Evolutionary conservation across 371 early-diverging fungal species (phyloP).

Genomic region (Conidiobolus incongruus): DNA sequence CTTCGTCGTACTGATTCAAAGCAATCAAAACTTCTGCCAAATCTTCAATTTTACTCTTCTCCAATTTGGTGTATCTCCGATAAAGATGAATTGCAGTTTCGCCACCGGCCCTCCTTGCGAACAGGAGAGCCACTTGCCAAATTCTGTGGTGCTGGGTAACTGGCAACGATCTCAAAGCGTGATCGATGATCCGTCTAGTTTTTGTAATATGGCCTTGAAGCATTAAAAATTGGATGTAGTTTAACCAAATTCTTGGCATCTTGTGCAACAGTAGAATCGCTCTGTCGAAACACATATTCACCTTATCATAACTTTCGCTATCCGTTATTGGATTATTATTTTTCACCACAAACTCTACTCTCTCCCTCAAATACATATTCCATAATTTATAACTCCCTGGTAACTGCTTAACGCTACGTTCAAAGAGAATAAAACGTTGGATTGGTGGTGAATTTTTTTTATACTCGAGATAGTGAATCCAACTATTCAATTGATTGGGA

Average conservation of each 20-base stretch:
- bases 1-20: conserved; percentile 54
- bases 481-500: conserved; percentile 54
- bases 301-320: conserved; percentile 28
- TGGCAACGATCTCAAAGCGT: conserved; percentile 73
- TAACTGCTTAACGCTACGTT: conserved; percentile 64
- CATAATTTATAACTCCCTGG: conserved; percentile 93
- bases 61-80: conserved; percentile 58
- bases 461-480: conserved; percentile 82
- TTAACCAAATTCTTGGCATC: conserved; percentile 70
- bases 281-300: conserved; percentile 62
- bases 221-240: conserved; percentile 44
- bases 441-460: conserved; percentile 25
- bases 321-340: conserved; percentile 19
- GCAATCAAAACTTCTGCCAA: conserved; percentile 47
- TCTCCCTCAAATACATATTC: conserved; percentile 68
- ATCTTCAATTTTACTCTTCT: conserved; percentile 41
- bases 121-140: conserved; percentile 69
- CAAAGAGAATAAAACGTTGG: conserved; percentile 45
- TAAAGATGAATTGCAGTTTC: conserved; percentile 61
- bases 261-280: conserved; percentile 74
- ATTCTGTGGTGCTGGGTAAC: conserved; percentile 79
- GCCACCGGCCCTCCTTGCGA: conserved; percentile 57
- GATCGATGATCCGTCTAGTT: conserved; percentile 71
- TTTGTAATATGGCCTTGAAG: conserved; percentile 44
- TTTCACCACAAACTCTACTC: conserved; percentile 22